These are phyloP conservation scores for Pythium utonaiense DNA, from an alignment of 352 stramenopile genomes.

Conservation along the genomic window DNA sequence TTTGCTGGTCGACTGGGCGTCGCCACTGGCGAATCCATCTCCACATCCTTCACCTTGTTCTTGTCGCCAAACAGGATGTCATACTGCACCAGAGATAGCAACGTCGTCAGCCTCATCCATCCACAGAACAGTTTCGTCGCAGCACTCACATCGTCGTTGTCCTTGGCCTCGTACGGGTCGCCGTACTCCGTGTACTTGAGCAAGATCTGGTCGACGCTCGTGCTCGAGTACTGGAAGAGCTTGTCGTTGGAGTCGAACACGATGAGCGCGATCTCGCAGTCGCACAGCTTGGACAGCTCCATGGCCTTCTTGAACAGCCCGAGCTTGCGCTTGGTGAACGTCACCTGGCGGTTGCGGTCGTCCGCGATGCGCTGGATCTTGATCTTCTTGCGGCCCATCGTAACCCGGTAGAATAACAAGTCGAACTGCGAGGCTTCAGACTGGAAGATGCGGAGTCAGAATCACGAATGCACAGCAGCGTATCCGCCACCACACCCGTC, in stretches of 20 bases:
- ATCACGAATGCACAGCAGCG: background rate
- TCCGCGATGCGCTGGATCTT: conserved; percentile 87
- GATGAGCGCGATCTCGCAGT: conserved; percentile 84
- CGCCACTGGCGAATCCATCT: conserved; percentile 18
- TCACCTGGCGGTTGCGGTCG: conserved; percentile 81
- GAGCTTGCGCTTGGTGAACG: conserved; percentile 82
- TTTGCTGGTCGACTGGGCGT: conserved; percentile 14
- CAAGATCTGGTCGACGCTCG: conserved; percentile 76
- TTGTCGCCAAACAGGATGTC: conserved; percentile 83
- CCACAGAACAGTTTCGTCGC: too few species aligned
- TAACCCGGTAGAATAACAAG: too few species aligned
- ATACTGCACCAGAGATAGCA: conserved; percentile 38
- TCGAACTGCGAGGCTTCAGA: too few species aligned
- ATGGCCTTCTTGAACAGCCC: conserved; percentile 88
- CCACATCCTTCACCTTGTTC: conserved; percentile 62
- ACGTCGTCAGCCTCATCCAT: too few species aligned
- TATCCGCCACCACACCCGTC: background rate
- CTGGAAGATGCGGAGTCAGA: background rate
- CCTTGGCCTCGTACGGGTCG: conserved; percentile 78
- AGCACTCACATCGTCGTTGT: conserved; percentile 74
- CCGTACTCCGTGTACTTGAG: conserved; percentile 87
- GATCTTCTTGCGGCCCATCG: conserved; percentile 87
- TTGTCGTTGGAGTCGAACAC: conserved; percentile 88
- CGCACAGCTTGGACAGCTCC: conserved; percentile 84
- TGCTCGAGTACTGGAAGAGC: conserved; percentile 83